phyloP scores from a whole-genome alignment of 2,329 filamentous ascomycete species.

The Aspergillus alliaceus region DNA sequence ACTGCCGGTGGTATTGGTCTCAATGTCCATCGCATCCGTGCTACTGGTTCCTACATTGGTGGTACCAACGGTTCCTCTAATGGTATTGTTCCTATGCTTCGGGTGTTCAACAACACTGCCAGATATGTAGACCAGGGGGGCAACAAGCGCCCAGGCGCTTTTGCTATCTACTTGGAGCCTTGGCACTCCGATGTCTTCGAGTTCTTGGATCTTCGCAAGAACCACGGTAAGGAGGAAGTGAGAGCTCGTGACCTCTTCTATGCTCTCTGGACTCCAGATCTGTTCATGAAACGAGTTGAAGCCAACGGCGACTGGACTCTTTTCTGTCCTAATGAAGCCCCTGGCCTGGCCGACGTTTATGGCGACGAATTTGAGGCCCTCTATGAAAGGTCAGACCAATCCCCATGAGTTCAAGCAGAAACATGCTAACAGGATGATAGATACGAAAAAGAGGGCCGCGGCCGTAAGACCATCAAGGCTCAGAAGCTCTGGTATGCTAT shows the following conservation, averaged over 20 bases:
- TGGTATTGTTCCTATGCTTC: slow-evolving; percentile 94
- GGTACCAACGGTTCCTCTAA: slow-evolving; percentile 98
- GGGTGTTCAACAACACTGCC: slow-evolving; percentile 99
- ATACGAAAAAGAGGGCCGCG: slow-evolving; percentile 85
- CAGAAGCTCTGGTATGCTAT: slow-evolving; percentile 99
- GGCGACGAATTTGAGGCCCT: slow-evolving; percentile 95
- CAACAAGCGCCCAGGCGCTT: slow-evolving; percentile 98
- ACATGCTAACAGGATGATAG: slow-evolving; percentile 38
- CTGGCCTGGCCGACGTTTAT: slow-evolving; percentile 92
- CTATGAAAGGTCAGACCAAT: slow-evolving; percentile 62
- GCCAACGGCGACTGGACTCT: slow-evolving; percentile 96
- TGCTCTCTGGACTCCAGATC: slow-evolving; percentile 95
- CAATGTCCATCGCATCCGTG: slow-evolving; percentile 94
- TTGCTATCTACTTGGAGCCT: slow-evolving; percentile 97
- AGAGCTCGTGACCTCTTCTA: slow-evolving; percentile 97
- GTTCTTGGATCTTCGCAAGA: slow-evolving; percentile 97
- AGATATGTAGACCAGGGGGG: slow-evolving; percentile 98
- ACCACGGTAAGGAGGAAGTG: slow-evolving; percentile 98
- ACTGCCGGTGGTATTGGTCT: slow-evolving; percentile 97
- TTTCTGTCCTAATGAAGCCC: slow-evolving; percentile 96
- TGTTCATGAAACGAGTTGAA: slow-evolving; percentile 99
- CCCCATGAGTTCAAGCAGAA: neutral
- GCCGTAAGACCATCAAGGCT: slow-evolving; percentile 88
- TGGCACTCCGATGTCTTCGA: slow-evolving; percentile 98
- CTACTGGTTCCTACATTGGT: slow-evolving; percentile 95